Percentiles rank a stretch among this genome's conserved stretches.
These are phyloP conservation scores for Pseudofabraea citricarpa DNA, from an alignment of 2,329 filamentous ascomycete species.

Conservation along the genomic window DNA sequence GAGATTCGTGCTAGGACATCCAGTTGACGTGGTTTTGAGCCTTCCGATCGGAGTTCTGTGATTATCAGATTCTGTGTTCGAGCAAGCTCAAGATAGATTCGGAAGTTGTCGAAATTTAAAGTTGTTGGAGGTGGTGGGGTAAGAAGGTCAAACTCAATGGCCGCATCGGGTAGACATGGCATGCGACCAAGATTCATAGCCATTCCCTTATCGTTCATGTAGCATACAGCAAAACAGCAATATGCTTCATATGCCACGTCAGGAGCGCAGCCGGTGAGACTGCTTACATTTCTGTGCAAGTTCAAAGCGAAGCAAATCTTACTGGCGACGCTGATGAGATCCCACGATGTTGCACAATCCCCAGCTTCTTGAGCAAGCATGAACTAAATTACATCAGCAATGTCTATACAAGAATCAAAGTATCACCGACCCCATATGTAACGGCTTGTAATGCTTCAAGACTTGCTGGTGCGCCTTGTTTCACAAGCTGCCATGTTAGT, in stretches of 20 bases:
- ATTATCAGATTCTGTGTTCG: conserved; percentile 5
- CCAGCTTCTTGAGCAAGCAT: conserved; percentile 9
- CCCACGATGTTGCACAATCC: conserved; percentile 8
- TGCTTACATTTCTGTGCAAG: conserved; percentile 3
- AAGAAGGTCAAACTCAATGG: conserved; percentile 8
- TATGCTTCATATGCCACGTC: conserved; percentile 6
- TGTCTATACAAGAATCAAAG: background rate
- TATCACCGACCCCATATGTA: conserved; percentile 6
- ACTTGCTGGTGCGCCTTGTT: background rate
- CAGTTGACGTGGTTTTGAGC: no score
- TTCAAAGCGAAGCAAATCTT: conserved; percentile 6
- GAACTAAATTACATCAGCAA: conserved; percentile 1
- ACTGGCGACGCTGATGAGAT: conserved; percentile 3
- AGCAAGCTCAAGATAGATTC: conserved; percentile 8
- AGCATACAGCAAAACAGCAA: conserved; percentile 8
- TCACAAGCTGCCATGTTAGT: background rate
- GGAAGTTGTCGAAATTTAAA: conserved; percentile 5
- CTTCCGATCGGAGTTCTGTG: background rate
- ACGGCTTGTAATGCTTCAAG: conserved; percentile 10
- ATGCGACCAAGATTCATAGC: conserved; percentile 10
- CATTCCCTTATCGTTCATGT: conserved; percentile 11
- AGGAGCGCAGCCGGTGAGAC: background rate
- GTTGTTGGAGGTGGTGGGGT: background rate
- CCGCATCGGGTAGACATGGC: conserved; percentile 4
- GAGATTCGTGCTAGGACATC: background rate